Conservation (phyloP, 2,329 filamentous ascomycete genomes). For the Aspergillus glaucus region DNA sequence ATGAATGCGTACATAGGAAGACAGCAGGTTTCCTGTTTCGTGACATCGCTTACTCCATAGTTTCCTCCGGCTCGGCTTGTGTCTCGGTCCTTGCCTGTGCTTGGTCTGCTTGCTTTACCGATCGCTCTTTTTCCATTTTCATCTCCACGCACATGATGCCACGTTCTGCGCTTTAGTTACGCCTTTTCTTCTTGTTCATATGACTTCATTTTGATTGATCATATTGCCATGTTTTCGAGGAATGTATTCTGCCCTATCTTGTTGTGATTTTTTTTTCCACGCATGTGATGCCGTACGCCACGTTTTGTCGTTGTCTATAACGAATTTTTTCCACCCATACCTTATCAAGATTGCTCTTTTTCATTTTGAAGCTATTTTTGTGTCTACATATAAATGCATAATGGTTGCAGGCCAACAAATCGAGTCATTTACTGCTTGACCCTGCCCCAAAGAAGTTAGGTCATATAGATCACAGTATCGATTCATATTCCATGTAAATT, state of each 20-base stretch:
- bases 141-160: neutral
- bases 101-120: neutral
- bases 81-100: neutral
- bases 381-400: neutral
- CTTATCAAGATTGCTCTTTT: neutral
- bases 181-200: neutral
- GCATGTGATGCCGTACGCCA: neutral
- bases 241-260: neutral
- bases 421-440: neutral
- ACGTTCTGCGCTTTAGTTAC: neutral
- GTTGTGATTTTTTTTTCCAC: neutral
- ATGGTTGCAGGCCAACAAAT: neutral
- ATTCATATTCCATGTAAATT: neutral
- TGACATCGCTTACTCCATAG: neutral
- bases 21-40: neutral
- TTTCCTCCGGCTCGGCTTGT: neutral
- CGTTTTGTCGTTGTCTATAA: neutral
- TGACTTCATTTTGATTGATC: neutral
- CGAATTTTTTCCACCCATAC: neutral
- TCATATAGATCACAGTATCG: neutral
- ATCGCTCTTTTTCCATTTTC: neutral
- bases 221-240: neutral
- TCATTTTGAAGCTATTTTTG: neutral
- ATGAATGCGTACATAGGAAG: neutral
- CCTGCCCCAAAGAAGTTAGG: neutral